Evolutionary conservation across 768 basidiomycete genomes (phyloP).

Genomic region (Royoungia palumana): DNA sequence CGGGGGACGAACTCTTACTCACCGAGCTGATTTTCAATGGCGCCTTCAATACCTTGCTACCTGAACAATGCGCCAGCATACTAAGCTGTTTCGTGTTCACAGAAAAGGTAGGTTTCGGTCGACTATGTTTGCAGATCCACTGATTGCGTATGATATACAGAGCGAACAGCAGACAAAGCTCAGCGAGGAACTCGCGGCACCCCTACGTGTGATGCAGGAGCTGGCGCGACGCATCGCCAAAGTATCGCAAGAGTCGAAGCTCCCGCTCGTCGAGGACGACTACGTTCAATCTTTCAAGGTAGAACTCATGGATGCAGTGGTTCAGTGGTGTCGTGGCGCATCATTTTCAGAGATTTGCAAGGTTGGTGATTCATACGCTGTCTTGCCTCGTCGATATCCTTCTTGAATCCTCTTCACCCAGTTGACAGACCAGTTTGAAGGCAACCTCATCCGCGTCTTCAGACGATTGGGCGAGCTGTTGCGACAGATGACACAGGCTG

Average conservation of each 20-base stretch:
- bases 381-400: background rate
- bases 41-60: conserved; percentile 83
- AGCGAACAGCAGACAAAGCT: conserved; percentile 83
- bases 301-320: conserved; percentile 96
- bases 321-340: conserved; percentile 98
- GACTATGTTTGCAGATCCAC: background rate
- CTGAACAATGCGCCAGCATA: conserved; percentile 92
- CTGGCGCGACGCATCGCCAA: conserved; percentile 94
- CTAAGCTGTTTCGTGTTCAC: conserved; percentile 97
- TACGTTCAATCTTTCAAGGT: conserved; percentile 98
- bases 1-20: conserved; percentile 92
- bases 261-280: conserved; percentile 86
- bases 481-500: conserved; percentile 93
- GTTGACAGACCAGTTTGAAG: conserved; percentile 97
- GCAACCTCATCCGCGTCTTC: conserved; percentile 94
- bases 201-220: conserved; percentile 93
- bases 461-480: conserved; percentile 90
- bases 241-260: conserved; percentile 90
- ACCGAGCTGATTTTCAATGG: conserved; percentile 98
- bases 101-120: conserved; percentile 68
- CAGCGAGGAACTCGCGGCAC: conserved; percentile 91
- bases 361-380: conserved; percentile 39
- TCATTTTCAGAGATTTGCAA: conserved; percentile 96
- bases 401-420: conserved; percentile 26
- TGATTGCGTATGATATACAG: conserved; percentile 35